Base-by-base conservation (phyloP, 257 asterid genomes). In the Capsicum baccatum region DNA sequence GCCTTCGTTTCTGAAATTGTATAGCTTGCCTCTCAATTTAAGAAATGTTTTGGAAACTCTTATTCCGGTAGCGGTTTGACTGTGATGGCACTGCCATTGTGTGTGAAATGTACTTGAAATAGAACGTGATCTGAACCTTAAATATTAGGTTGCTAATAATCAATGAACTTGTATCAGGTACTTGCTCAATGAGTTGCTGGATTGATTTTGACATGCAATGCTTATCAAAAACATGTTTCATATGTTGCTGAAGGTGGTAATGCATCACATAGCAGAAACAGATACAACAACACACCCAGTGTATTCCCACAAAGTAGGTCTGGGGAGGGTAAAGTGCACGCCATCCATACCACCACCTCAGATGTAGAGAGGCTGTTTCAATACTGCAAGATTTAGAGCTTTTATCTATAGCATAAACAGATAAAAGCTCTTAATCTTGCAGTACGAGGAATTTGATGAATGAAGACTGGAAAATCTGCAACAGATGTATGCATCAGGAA, bases 181-280 rank as follows among this genome's bases (percentile, higher is more conserved):
- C 58, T 71, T n/a, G 58, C 33, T 59, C 58, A 71, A 6, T 71
- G 58, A 71, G 80, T 44, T 71, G 58, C 80, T 47, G 80, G 39
- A 2, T 9, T n/a, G 58, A 47, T 47, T 42, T 71, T n/a, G 79
- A 14, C 56, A 47, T 71, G 39, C 79, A 9, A 9, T 69, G 79
- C 9, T 42, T 2, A 42, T 3, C 21, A 42, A 42, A 7, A 39
- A 16, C 13, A 9, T 42, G 79, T 47, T 71, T 47, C 55, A 71
- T 71, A 47, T 63, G 71, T n/a, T 44, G 58, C n/a, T 47, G 80
- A 71, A 71, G n/a, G 10, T 10, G 39, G 37, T 19, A 71, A 44
- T 69, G 79, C 55, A 15, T 57, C 58, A 71, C 37, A 5, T 44
- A 47, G 79, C 39, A 71, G 57, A 47, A n/a, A 44, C 79, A 71